phyloP scores from a whole-genome alignment of 768 basidiomycete species.

The Xerocomellus dryophilus region DNA sequence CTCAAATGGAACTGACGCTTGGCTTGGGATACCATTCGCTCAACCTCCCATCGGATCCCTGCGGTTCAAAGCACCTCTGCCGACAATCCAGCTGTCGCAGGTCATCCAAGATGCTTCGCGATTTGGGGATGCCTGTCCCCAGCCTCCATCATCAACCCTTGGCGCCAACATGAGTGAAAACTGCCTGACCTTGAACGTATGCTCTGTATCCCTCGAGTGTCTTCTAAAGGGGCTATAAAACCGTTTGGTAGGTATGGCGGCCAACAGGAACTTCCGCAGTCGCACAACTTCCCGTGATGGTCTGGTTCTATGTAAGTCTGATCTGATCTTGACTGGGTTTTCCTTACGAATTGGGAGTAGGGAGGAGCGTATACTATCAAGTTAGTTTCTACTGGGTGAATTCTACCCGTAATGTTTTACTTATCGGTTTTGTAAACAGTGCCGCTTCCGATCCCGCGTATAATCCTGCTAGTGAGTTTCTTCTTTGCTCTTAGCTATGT shows the following conservation, averaged over 20 bases:
- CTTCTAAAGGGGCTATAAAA: not conserved
- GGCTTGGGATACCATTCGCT: conserved; percentile 62
- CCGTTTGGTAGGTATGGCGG: conserved; percentile 15
- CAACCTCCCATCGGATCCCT: conserved; percentile 52
- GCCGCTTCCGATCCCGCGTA: conserved; percentile 17
- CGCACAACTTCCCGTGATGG: conserved; percentile 16
- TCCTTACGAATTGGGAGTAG: not conserved
- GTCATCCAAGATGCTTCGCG: conserved; percentile 41
- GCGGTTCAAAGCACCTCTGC: conserved; percentile 55
- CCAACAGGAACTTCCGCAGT: conserved; percentile 4
- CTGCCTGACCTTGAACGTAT: conserved; percentile 52
- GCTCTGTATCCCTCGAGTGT: not conserved
- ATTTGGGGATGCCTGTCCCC: conserved; percentile 58
- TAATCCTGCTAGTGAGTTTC: conserved; percentile 14
- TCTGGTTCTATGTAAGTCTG: conserved; percentile 21
- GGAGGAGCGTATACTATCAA: conserved; percentile 13
- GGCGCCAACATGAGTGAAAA: conserved; percentile 50
- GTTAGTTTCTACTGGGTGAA: not conserved
- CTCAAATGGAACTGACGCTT: conserved; percentile 47
- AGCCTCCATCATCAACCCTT: conserved; percentile 34
- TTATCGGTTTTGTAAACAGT: conserved; percentile 1
- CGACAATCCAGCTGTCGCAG: conserved; percentile 32
- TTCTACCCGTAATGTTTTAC: not conserved
- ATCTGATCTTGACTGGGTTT: not conserved
- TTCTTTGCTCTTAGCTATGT: not conserved